Evolutionary conservation across 176 grass and related monocot genomes (phyloP).

Genomic region (Elaeis guineensis): DNA sequence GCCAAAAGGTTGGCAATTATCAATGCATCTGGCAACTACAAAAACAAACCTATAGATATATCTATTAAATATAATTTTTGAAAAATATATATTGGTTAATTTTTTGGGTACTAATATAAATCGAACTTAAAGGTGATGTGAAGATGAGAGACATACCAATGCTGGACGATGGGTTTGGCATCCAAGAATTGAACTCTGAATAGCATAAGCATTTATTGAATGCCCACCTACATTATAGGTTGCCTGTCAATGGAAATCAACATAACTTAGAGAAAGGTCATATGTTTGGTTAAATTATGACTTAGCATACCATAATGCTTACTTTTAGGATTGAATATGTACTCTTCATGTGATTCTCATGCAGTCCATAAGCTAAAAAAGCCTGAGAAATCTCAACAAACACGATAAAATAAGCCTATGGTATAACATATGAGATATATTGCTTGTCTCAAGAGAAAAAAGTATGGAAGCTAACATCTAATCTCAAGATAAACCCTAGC

Average conservation of each 20-base stretch:
- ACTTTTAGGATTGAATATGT: conserved; percentile 29
- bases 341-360: conserved; percentile 31
- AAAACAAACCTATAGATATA: too few species aligned
- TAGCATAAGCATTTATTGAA: conserved; percentile 72
- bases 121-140: too few species aligned
- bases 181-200: conserved; percentile 89
- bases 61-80: too few species aligned
- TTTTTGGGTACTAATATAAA: not conserved
- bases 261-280: not conserved
- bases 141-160: conserved; percentile 33
- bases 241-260: conserved; percentile 48
- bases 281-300: not conserved
- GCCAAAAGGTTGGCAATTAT: too few species aligned
- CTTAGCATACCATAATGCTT: not conserved
- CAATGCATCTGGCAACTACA: too few species aligned
- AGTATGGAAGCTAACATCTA: too few species aligned
- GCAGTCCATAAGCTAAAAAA: conserved; percentile 38
- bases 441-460: too few species aligned
- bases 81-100: too few species aligned
- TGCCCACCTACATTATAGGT: conserved; percentile 85
- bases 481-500: too few species aligned
- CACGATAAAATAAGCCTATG: not conserved
- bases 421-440: too few species aligned
- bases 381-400: conserved; percentile 11
- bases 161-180: conserved; percentile 79